Percentiles rank a stretch among this genome's conserved stretches.
Evolutionary conservation across 2,329 filamentous ascomycete genomes (phyloP).

Genomic region (Trichoderma lentiforme): DNA sequence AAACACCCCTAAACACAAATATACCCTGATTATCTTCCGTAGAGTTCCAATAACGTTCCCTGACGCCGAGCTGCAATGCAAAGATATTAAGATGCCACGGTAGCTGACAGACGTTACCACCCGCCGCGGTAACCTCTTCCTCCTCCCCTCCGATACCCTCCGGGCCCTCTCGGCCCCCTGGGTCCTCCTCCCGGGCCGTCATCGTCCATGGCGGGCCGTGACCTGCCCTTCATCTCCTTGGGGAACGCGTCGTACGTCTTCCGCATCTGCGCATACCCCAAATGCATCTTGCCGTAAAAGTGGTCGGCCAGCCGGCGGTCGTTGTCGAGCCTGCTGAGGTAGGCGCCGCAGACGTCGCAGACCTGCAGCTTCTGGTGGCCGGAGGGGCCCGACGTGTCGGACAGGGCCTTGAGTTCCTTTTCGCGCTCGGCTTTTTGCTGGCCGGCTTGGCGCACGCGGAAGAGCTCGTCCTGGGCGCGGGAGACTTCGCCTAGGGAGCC

Average conservation of each 20-base stretch:
- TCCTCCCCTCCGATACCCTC: constrained; percentile 51
- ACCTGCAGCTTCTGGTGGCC: constrained; percentile 98
- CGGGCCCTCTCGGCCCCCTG: constrained; percentile 52
- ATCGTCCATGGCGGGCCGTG: constrained; percentile 55
- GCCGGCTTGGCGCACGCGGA: constrained; percentile 76
- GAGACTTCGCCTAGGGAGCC: constrained; percentile 78
- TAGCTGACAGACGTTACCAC: constrained; percentile 35
- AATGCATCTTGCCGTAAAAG: constrained; percentile 99
- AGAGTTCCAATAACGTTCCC: neutral
- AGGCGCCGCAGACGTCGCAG: constrained; percentile 96
- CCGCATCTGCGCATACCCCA: constrained; percentile 97
- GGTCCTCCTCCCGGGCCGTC: constrained; percentile 45
- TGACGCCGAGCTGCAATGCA: constrained; percentile 22
- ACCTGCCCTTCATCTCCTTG: constrained; percentile 76
- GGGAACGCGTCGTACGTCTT: constrained; percentile 86
- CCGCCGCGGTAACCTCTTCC: constrained; percentile 50
- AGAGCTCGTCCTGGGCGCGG: constrained; percentile 81
- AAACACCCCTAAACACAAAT: neutral
- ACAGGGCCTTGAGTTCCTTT: constrained; percentile 82
- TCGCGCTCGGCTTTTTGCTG: constrained; percentile 80
- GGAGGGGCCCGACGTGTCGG: constrained; percentile 86
- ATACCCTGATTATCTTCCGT: constrained; percentile 1
- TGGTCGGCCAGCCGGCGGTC: constrained; percentile 91
- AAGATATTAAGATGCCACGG: constrained; percentile 1
- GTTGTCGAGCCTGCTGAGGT: constrained; percentile 88